Evolutionary conservation across 2,329 filamentous ascomycete genomes (phyloP).

Genomic region (Diaporthe vexans): DNA sequence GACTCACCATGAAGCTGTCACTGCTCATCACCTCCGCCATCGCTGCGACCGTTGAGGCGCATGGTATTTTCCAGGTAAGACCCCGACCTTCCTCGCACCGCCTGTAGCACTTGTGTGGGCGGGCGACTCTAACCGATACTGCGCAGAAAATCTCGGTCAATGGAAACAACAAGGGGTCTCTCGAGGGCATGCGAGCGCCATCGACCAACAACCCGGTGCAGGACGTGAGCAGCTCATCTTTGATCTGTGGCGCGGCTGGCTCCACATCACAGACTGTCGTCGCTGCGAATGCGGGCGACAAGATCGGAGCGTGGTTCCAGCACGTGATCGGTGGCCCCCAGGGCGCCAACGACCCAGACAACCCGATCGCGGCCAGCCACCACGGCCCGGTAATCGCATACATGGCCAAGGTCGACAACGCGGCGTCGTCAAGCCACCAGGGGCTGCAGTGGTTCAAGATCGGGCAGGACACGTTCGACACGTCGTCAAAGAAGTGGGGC

Average conservation of each 20-base stretch:
- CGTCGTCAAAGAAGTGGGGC: slow-evolving; percentile 60
- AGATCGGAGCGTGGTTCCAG: slow-evolving; percentile 65
- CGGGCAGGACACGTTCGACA: slow-evolving; percentile 63
- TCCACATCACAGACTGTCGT: slow-evolving; percentile 59
- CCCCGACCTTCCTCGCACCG: background rate
- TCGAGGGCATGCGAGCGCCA: slow-evolving; percentile 62
- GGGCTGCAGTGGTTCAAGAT: slow-evolving; percentile 69
- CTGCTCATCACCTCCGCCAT: slow-evolving; percentile 51
- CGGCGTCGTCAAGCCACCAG: slow-evolving; percentile 56
- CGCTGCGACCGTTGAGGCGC: slow-evolving; percentile 55
- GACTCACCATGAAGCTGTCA: slow-evolving; percentile 54
- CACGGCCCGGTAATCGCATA: slow-evolving; percentile 68
- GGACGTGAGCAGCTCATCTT: slow-evolving; percentile 62
- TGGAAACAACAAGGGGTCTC: slow-evolving; percentile 57
- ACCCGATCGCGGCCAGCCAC: slow-evolving; percentile 68
- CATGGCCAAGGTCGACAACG: slow-evolving; percentile 66
- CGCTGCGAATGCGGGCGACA: slow-evolving; percentile 64
- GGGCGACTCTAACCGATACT: background rate
- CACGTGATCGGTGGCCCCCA: slow-evolving; percentile 69
- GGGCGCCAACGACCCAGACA: slow-evolving; percentile 62
- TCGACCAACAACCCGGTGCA: slow-evolving; percentile 67
- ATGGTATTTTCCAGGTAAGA: slow-evolving; percentile 59
- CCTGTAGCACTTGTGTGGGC: background rate
- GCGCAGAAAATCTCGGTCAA: slow-evolving; percentile 61
- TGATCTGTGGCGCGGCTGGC: slow-evolving; percentile 64